Base-by-base conservation (phyloP, 352 stramenopile species). In the Albugo laibachii region DNA sequence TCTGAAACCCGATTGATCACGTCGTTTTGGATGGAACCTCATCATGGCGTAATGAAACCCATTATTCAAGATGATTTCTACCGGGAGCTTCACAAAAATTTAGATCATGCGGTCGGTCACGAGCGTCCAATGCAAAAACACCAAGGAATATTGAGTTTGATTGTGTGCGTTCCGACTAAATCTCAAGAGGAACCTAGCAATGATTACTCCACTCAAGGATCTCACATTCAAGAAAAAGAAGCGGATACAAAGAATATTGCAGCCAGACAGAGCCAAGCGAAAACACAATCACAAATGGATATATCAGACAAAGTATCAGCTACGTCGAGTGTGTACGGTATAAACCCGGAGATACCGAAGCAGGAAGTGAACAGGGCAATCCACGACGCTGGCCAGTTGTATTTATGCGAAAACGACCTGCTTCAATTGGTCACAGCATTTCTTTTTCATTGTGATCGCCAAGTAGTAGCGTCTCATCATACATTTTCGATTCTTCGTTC, bases 1-100 rank as follows among this genome's bases (percentile, higher is more conserved):
- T 81, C 76, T 1, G 74, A 84, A 41, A 76, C 71, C 31, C 79
- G 61, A n/a, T 54, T 92, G 31, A 66, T 85, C 62, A 92, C 76
- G 11, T 89, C 76, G 6, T 77, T 92, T 34, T 92, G 79, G 79
- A 89, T 92, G 76, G 79, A 92, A 52, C 79, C 79, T 2, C 73
- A 87, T 49, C 69, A 86, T 55, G 76, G 76, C 5, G 59, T 69
- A 40, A 62, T 83, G 15, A 82, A 82, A 44, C 67, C 61, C 15
- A 67, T 58, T 0, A 39, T 85, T 19, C 69, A 73, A 0, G 49
- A 61, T 34, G 45, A 63, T 36, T 53, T 59, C 24, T 67, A 73
- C 24, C 38, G 53, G n/a, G 68, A 54, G 3, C 82, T 86, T 52
- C 73, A 85, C 43, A 76, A 65, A 61, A 70, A 65, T 36, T 44